Evolutionary conservation across 352 stramenopile species (phyloP), one percentile per base, ranked within the genome.

Genomic region (Blastocystis sp.): DNA sequence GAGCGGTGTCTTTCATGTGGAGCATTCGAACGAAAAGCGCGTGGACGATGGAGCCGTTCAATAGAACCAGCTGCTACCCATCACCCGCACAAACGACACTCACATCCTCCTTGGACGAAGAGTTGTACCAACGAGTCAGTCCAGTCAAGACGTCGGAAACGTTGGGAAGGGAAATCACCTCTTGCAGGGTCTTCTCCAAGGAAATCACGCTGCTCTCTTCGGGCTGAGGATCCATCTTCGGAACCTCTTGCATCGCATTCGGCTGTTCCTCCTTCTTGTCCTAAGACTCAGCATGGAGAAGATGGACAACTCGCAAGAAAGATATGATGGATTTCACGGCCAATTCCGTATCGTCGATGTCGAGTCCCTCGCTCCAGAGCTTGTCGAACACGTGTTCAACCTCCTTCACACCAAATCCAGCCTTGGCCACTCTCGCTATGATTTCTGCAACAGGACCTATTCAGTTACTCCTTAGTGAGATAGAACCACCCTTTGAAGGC

Each of bases 51-150:
- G 74, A 48, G 14, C 45, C 74, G 48, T 62, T 56, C 4, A 84
- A 10, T 21, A 76, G 52, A 45, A 84, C 21, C 48, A n/a, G 40
- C 53, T 53, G 59, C 74, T 84, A 52, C 23, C 11, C 11, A 64
- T 82, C 10, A 84, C 38, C 17, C 11, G 21, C 2, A 9, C 0
- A 3, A 41, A 23, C 43, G 21, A 69, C 5, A 52, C 4, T 19
- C 34, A 84, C 74, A 84, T 66, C 53, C 40, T 69, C 34, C 23
- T 62, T 2, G 53, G 74, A 84, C 38, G 34, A 43, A n/a, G 38
- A 41, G 60, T 84, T 84, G 74, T 59, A 84, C 74, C 74, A 84
- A 28, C 34, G 56, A n/a, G 48, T 59, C n/a, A 84, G 48, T 1
- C 28, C 74, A 84, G n/a, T 34, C 53, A 84, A 1, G 2, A 69